Evolutionary conservation across 768 basidiomycete genomes (phyloP).

Genomic region (Arthromyces matolae): DNA sequence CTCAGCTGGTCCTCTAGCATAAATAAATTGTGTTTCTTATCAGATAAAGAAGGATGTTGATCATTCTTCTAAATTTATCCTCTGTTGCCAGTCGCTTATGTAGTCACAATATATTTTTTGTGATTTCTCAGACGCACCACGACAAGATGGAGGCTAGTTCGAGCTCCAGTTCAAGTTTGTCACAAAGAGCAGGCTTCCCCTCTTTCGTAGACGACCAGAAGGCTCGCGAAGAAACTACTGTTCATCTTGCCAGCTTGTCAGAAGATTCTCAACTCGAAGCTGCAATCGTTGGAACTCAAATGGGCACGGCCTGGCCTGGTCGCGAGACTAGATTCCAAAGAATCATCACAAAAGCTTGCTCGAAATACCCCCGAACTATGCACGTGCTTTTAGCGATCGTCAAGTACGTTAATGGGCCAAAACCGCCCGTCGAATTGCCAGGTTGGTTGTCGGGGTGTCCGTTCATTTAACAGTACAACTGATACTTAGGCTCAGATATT

Average conservation of each 20-base stretch:
- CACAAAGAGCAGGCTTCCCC: slow-evolving; percentile 1
- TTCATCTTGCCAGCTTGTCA: slow-evolving; percentile 12
- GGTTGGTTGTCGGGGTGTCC: slow-evolving; percentile 22
- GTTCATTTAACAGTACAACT: slow-evolving; percentile 20
- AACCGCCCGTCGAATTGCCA: slow-evolving; percentile 51
- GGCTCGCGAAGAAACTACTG: not conserved
- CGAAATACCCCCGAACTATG: slow-evolving; percentile 17
- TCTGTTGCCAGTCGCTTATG: slow-evolving; percentile 1
- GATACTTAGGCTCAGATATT: slow-evolving; percentile 47
- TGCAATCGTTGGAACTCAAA: slow-evolving; percentile 2
- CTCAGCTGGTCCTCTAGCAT: slow-evolving; percentile 4
- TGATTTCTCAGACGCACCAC: not conserved
- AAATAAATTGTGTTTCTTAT: no score
- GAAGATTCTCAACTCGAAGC: slow-evolving; percentile 16
- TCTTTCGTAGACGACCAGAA: slow-evolving; percentile 1
- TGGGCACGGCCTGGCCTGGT: not conserved
- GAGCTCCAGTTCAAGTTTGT: slow-evolving; percentile 12
- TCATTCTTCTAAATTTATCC: not conserved
- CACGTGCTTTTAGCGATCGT: slow-evolving; percentile 17
- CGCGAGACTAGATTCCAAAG: slow-evolving; percentile 18
- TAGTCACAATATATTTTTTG: slow-evolving; percentile 1
- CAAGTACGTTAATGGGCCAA: slow-evolving; percentile 54
- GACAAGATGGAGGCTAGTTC: slow-evolving; percentile 12
- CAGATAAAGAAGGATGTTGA: no score
- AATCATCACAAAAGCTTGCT: slow-evolving; percentile 14